A percentile compares a stretch with the other conserved stretches of the same genome.
Evolutionary conservation across 495 filamentous ascomycete genomes (phyloP).

Genomic region (Cryomyces minteri): DNA sequence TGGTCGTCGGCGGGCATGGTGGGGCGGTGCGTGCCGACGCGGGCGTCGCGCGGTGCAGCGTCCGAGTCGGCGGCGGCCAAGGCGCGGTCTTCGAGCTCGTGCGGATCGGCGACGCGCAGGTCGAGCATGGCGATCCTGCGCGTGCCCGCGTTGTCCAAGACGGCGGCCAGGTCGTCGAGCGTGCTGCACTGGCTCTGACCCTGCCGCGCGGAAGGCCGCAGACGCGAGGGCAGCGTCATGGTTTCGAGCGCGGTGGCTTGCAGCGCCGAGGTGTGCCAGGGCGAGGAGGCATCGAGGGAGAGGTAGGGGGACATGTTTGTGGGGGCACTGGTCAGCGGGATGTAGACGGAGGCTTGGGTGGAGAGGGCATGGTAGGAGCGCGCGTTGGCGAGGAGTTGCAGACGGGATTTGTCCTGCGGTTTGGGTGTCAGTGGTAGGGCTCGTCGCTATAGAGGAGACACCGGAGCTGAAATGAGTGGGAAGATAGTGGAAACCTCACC

Average conservation of each 20-base stretch:
- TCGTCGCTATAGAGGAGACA: slow-evolving; percentile 15
- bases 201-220: slow-evolving; percentile 32
- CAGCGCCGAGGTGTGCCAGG: slow-evolving; percentile 70
- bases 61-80: neutral
- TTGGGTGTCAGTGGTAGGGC: too few species aligned
- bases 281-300: slow-evolving; percentile 40
- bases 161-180: slow-evolving; percentile 46
- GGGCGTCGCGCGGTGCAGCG: slow-evolving; percentile 1
- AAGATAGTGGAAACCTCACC: slow-evolving; percentile 1
- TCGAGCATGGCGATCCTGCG: slow-evolving; percentile 65
- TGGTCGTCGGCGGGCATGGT: neutral
- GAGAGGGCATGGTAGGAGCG: slow-evolving; percentile 47
- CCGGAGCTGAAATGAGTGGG: neutral
- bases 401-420: too few species aligned
- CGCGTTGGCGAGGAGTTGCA: slow-evolving; percentile 38
- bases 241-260: slow-evolving; percentile 65
- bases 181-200: slow-evolving; percentile 22
- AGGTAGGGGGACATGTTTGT: slow-evolving; percentile 37
- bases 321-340: slow-evolving; percentile 53
- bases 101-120: slow-evolving; percentile 24
- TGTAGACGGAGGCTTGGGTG: slow-evolving; percentile 53
- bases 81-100: neutral
- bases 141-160: slow-evolving; percentile 57
- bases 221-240: slow-evolving; percentile 54
- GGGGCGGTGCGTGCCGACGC: slow-evolving; percentile 4